Base-by-base conservation (phyloP, 1,284 basidiomycete genomes). In the Trametes versicolor region DNA sequence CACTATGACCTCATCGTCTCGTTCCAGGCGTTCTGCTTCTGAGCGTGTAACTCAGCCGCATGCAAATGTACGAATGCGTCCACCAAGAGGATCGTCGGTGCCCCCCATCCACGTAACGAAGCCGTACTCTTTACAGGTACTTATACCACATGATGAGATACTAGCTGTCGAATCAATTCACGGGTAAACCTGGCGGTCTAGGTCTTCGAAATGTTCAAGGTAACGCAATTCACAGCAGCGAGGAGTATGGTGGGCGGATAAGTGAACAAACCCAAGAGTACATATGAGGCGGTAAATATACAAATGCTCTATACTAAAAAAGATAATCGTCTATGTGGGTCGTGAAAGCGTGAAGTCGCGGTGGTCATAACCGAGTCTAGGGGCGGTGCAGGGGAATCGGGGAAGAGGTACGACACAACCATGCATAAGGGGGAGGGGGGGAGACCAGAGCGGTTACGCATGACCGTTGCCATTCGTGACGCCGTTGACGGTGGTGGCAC, bases 251-350 rank as follows among this genome's bases (percentile, higher is more conserved):
- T 17, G 48, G 5, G 15, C 13, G 13, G 12, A 37, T 34, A 36
- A 41, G 10, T 6, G 13, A 29, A 32, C 29, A 21, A 34, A 56
- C 43, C 27, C 10, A 39, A n/a, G 47, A 49, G 60, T 63, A 64
- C 65, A 63, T 60, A 56, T 47, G 37, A 25, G n/a, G 55, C 57
- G 29, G 49, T 43, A 63, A 69, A 7, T 59, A 69, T 69, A 69
- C 68, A 69, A 34, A 53, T 59, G 57, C 63, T 69, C 65, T 69
- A 69, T 19, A 43, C 27, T 68, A 67, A 47, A 34, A 41, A 39
- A 8, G 29, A 57, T 54, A 47, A 67, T 55, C 48, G 61, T 69
- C 68, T 63, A 67, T 68, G 15, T 36, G 37, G 52, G 47, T 45
- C 56, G 29, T 53, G 53, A 66, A 47, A 45, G 41, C 32, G 47